Percentiles rank a stretch among this genome's conserved stretches.
Evolutionary conservation across 352 stramenopile genomes (phyloP).

Genomic region (Phytophthora colocasiae): DNA sequence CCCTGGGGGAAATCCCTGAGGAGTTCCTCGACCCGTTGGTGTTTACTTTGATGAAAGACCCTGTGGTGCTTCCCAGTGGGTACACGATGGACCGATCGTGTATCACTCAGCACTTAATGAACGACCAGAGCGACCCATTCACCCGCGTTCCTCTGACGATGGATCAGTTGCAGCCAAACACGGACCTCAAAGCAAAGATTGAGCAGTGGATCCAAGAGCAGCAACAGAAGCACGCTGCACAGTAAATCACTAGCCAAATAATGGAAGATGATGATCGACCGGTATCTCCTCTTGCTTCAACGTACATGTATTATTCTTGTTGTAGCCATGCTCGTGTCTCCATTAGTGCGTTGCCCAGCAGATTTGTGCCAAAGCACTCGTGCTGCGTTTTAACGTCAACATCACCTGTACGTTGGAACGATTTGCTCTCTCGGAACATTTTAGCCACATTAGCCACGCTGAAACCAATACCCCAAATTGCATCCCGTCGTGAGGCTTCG

Average conservation of each 20-base stretch:
- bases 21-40: constrained; percentile 97
- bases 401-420: constrained; percentile 49
- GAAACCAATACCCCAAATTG: constrained; percentile 72
- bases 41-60: constrained; percentile 97
- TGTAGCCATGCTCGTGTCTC: constrained; percentile 53
- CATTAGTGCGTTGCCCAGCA: constrained; percentile 68
- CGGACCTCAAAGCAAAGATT: constrained; percentile 71
- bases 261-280: neutral
- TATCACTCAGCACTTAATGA: constrained; percentile 97
- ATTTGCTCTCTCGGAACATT: constrained; percentile 43
- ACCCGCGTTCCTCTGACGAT: constrained; percentile 92
- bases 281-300: too few relatives aligned
- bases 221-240: constrained; percentile 35
- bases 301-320: too few relatives aligned
- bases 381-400: constrained; percentile 37
- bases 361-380: constrained; percentile 57
- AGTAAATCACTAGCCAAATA: constrained; percentile 1
- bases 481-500: constrained; percentile 54
- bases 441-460: constrained; percentile 45
- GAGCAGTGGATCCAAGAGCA: constrained; percentile 61
- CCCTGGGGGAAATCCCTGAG: constrained; percentile 94
- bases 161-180: constrained; percentile 66
- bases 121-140: constrained; percentile 98
- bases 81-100: constrained; percentile 93
- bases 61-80: constrained; percentile 93